Evolutionary conservation across 75 land plant species (phyloP).

Genomic region (Selaginella moellendorffii): DNA sequence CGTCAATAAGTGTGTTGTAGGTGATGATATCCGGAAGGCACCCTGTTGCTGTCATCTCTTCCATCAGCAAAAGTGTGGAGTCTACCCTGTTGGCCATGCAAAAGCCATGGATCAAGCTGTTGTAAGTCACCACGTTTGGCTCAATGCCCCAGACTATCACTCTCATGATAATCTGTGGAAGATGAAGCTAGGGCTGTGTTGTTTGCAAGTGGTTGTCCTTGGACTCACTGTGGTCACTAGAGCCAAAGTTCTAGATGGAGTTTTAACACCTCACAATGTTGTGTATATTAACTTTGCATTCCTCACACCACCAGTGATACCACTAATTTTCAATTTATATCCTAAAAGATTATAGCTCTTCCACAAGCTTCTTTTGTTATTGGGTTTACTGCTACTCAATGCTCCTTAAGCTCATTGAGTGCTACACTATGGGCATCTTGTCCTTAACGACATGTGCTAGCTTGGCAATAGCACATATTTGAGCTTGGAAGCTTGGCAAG

Average conservation of each 20-base stretch:
- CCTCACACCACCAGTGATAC: too few relatives aligned
- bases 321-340: too few relatives aligned
- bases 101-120: not conserved
- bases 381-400: too few relatives aligned
- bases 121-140: not conserved
- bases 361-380: too few relatives aligned
- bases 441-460: too few relatives aligned
- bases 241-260: constrained; percentile 15
- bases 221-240: not conserved
- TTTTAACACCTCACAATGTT: constrained; percentile 23
- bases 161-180: not conserved
- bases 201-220: too few relatives aligned
- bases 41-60: not conserved
- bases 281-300: constrained; percentile 25
- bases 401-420: too few relatives aligned
- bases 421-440: too few relatives aligned
- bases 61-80: not conserved
- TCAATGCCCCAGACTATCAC: not conserved
- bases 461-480: too few relatives aligned
- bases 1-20: not conserved
- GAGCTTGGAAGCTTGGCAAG: too few relatives aligned
- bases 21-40: not conserved
- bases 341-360: too few relatives aligned
- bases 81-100: not conserved
- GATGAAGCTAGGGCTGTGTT: too few relatives aligned